These are phyloP conservation scores for Tuber magnatum DNA, from an alignment of 495 filamentous ascomycete species.

Conservation along the genomic window DNA sequence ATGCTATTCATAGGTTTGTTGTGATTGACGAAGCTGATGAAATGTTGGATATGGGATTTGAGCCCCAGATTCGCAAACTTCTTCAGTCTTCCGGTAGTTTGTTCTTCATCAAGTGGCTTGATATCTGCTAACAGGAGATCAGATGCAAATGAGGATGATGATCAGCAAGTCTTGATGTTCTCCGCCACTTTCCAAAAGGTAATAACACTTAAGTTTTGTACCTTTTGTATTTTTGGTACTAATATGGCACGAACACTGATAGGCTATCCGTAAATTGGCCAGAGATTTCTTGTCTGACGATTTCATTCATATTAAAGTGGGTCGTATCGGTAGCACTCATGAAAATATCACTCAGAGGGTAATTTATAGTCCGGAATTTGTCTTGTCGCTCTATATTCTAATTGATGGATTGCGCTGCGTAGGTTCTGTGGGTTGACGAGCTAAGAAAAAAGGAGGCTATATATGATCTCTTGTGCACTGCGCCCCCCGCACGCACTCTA, in stretches of 20 bases:
- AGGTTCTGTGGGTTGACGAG: constrained; percentile 58
- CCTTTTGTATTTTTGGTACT: background rate
- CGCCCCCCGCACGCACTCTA: constrained; percentile 69
- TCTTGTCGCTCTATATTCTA: constrained; percentile 3
- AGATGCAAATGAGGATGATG: constrained; percentile 64
- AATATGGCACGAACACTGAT: constrained; percentile 30
- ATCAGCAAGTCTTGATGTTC: constrained; percentile 83
- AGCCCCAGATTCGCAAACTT: constrained; percentile 44
- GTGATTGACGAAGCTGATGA: constrained; percentile 96
- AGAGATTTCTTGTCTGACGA: constrained; percentile 61
- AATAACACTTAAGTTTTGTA: background rate
- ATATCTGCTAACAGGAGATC: background rate
- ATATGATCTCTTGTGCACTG: constrained; percentile 61
- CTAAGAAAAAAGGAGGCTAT: constrained; percentile 61
- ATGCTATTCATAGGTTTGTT: constrained; percentile 52
- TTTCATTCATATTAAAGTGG: constrained; percentile 71
- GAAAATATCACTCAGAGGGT: constrained; percentile 65
- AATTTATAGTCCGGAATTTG: constrained; percentile 35
- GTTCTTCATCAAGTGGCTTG: background rate
- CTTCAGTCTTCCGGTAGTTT: constrained; percentile 30
- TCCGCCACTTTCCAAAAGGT: constrained; percentile 68
- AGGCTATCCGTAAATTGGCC: constrained; percentile 65
- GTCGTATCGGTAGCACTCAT: constrained; percentile 73
- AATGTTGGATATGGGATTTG: constrained; percentile 55
- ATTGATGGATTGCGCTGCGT: background rate